Evolutionary conservation across 768 basidiomycete genomes (phyloP), one percentile per base, ranked within the genome.

Genomic region (Coprinopsis marcescibilis): DNA sequence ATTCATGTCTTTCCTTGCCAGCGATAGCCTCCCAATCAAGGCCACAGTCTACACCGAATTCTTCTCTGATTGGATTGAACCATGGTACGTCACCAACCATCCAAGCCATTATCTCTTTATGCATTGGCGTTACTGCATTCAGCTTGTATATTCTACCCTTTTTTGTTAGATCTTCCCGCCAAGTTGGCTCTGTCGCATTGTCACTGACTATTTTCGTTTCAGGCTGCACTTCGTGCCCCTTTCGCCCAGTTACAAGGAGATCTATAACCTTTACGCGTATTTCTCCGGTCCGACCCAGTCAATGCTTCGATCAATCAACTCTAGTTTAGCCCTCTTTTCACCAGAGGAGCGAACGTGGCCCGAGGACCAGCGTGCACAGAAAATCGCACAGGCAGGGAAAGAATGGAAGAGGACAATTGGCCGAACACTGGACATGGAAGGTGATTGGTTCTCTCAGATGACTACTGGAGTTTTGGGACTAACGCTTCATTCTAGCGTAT

Each of bases 191-290:
- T n/a, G n/a, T n/a, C n/a, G n/a, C n/a, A n/a, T n/a, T n/a, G n/a
- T n/a, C n/a, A n/a, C n/a, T n/a, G n/a, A n/a, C n/a, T 12, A 8
- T 3, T 19, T 46, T 35, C 29, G 11, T 27, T 35, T 3, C 49
- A 89, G 89, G 91, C 71, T 95, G 26, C 93, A 97, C 66, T 97
- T 78, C 60, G 89, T 97, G 53, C 93, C 94, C 0, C 66, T 97
- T 37, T 90, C 90, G 0, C 71, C 83, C 35, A 73, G 80, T 6
- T 95, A 95, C 65, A 67, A 75, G 26, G 94, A 97, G 65, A 80
- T 97, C 45, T 94, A 96, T 67, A 92, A 95, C 60, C 76, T 95
- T 46, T 77, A 86, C 56, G 76, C 89, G 4, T 95, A 83, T 71
- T 96, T 95, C 68, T 89, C 88, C 0, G 93, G 94, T 1, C 80